Conservation (phyloP, 805 yeast genomes). For the Clavispora asparagi region DNA sequence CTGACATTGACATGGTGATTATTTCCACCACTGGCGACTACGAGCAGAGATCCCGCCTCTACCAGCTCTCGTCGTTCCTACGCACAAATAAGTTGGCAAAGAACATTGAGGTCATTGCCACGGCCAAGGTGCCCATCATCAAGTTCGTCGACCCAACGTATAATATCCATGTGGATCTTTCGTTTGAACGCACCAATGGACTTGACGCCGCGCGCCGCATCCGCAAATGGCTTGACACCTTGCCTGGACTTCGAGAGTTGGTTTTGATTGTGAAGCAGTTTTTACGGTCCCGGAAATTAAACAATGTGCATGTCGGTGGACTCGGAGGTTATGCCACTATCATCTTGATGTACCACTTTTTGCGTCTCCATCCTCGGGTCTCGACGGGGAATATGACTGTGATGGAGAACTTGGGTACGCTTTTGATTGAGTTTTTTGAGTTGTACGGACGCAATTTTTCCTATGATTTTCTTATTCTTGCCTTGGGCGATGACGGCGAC, state of each 20-base stretch:
- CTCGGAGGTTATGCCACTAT: slow-evolving; percentile 93
- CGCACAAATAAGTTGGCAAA: slow-evolving; percentile 58
- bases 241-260: slow-evolving; percentile 79
- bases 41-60: slow-evolving; percentile 61
- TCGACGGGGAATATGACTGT: slow-evolving; percentile 62
- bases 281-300: slow-evolving; percentile 67
- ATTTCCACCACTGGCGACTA: slow-evolving; percentile 55
- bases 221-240: slow-evolving; percentile 62
- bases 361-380: slow-evolving; percentile 74
- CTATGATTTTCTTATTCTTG: slow-evolving; percentile 71
- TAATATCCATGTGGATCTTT: slow-evolving; percentile 76
- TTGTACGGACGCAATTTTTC: slow-evolving; percentile 87
- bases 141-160: slow-evolving; percentile 76
- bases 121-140: slow-evolving; percentile 90
- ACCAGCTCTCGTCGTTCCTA: slow-evolving; percentile 66
- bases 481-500: slow-evolving; percentile 50
- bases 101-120: slow-evolving; percentile 78
- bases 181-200: slow-evolving; percentile 83
- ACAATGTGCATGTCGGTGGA: slow-evolving; percentile 90
- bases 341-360: slow-evolving; percentile 74
- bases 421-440: slow-evolving; percentile 88
- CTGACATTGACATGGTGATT: slow-evolving; percentile 93
- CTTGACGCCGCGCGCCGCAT: slow-evolving; percentile 76
- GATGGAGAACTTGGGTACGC: slow-evolving; percentile 73
- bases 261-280: slow-evolving; percentile 83